phyloP scores from a whole-genome alignment of 208 protist species.

The Vickermania ingenoplastis region DNA sequence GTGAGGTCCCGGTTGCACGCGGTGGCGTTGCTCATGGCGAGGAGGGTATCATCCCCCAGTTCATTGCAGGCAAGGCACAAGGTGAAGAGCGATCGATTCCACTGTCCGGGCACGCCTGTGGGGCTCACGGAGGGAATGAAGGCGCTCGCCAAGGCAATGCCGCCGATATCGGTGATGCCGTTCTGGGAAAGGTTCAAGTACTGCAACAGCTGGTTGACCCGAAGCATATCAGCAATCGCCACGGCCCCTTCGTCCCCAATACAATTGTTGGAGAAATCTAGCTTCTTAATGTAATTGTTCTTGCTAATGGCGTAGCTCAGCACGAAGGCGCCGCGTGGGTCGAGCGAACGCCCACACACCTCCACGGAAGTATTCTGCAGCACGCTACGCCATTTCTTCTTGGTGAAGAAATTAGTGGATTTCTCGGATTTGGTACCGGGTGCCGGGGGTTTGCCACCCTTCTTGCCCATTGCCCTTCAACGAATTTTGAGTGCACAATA shows the following conservation, averaged over 20 bases:
- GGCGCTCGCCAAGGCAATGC: slow-evolving; percentile 74
- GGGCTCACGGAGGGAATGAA: slow-evolving; percentile 77
- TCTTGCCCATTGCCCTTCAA: slow-evolving; percentile 16
- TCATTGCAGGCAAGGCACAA: slow-evolving; percentile 61
- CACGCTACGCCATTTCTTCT: slow-evolving; percentile 52
- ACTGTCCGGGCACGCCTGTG: slow-evolving; percentile 72
- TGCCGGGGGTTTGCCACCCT: slow-evolving; percentile 68
- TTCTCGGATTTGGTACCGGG: slow-evolving; percentile 62
- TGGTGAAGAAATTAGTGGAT: slow-evolving; percentile 73
- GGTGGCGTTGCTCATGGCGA: slow-evolving; percentile 76
- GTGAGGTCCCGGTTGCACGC: slow-evolving; percentile 75
- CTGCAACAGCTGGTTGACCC: slow-evolving; percentile 49
- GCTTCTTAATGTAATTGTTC: slow-evolving; percentile 34
- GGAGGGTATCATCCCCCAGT: slow-evolving; percentile 66
- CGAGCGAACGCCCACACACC: slow-evolving; percentile 41
- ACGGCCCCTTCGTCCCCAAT: slow-evolving; percentile 73
- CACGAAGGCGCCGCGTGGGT: slow-evolving; percentile 53
- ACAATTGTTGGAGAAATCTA: slow-evolving; percentile 63
- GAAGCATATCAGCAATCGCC: slow-evolving; percentile 49
- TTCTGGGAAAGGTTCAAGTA: slow-evolving; percentile 71
- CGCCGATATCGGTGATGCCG: slow-evolving; percentile 66
- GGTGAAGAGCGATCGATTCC: slow-evolving; percentile 71
- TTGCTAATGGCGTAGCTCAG: slow-evolving; percentile 59
- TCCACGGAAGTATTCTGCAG: slow-evolving; percentile 43
- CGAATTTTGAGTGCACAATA: too few relatives aligned